Evolutionary conservation across 495 filamentous ascomycete species (phyloP).

Genomic region (Antarctomyces pellizariae): DNA sequence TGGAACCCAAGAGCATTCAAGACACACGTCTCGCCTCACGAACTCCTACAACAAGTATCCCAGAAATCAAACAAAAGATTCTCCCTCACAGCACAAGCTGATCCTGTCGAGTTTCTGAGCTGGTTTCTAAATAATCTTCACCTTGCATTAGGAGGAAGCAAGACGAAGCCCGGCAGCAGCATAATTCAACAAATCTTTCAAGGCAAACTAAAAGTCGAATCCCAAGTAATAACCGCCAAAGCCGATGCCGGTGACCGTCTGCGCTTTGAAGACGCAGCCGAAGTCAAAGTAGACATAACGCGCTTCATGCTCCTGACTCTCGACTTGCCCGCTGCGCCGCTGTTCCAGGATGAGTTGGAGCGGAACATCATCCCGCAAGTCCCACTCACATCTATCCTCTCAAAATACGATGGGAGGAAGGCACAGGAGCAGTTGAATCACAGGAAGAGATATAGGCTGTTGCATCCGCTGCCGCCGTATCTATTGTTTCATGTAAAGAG

Average conservation of each 20-base stretch:
- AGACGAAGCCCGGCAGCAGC: slow-evolving; percentile 56
- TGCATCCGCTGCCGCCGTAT: slow-evolving; percentile 82
- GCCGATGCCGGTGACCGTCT: slow-evolving; percentile 72
- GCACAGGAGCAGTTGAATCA: slow-evolving; percentile 74
- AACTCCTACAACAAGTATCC: slow-evolving; percentile 85
- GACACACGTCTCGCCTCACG: slow-evolving; percentile 89
- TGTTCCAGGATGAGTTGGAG: slow-evolving; percentile 86
- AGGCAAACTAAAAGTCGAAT: slow-evolving; percentile 75
- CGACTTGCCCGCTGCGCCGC: slow-evolving; percentile 73
- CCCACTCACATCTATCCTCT: slow-evolving; percentile 65
- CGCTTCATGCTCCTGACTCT: slow-evolving; percentile 81
- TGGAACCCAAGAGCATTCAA: slow-evolving; percentile 98
- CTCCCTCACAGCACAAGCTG: slow-evolving; percentile 73
- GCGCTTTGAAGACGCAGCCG: slow-evolving; percentile 77
- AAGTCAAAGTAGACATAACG: slow-evolving; percentile 48
- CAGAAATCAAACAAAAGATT: slow-evolving; percentile 78
- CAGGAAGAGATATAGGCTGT: slow-evolving; percentile 66
- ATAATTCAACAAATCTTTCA: slow-evolving; percentile 86
- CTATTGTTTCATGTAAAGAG: slow-evolving; percentile 92
- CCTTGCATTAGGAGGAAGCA: slow-evolving; percentile 71
- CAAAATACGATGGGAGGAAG: slow-evolving; percentile 81
- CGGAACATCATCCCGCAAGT: slow-evolving; percentile 94
- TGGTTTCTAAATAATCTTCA: slow-evolving; percentile 97
- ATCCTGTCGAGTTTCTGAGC: slow-evolving; percentile 86
- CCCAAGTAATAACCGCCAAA: slow-evolving; percentile 80